Percentiles rank a stretch among this genome's conserved stretches.
phyloP scores from a whole-genome alignment of 2,329 filamentous ascomycete genomes.

The Spiromastix sp. region DNA sequence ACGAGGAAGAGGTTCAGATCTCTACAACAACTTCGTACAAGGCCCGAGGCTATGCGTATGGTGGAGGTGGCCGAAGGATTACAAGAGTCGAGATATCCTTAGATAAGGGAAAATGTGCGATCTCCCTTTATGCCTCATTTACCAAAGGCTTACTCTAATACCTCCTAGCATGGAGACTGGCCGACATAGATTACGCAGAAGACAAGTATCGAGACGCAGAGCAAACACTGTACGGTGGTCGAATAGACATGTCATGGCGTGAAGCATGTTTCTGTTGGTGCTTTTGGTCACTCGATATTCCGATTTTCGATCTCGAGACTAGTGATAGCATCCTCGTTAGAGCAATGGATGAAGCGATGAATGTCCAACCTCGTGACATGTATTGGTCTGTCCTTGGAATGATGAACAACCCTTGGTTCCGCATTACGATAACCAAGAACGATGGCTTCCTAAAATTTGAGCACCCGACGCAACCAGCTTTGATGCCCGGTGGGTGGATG shows the following conservation, averaged over 20 bases:
- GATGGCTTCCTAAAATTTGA: conserved; percentile 61
- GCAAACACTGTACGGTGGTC: conserved; percentile 61
- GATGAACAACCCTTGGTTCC: conserved; percentile 97
- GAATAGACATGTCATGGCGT: conserved; percentile 69
- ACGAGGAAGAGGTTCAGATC: conserved; percentile 57
- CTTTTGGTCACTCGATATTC: conserved; percentile 71
- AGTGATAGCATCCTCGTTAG: conserved; percentile 69
- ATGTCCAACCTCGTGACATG: conserved; percentile 81
- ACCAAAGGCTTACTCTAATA: no score
- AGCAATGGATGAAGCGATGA: conserved; percentile 84
- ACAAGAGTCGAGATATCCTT: conserved; percentile 75
- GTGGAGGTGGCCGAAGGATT: conserved; percentile 73
- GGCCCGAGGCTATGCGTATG: conserved; percentile 74
- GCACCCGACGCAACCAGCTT: conserved; percentile 73
- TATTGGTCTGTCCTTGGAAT: conserved; percentile 93
- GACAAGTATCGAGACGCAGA: conserved; percentile 64
- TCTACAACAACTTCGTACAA: conserved; percentile 46
- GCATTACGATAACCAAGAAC: conserved; percentile 65
- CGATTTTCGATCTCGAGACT: conserved; percentile 48
- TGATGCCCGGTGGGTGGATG: conserved; percentile 84
- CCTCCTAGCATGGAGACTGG: conserved; percentile 63
- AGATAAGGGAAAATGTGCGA: conserved; percentile 59
- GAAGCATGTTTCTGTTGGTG: conserved; percentile 86
- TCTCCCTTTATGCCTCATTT: neutral
- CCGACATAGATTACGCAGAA: conserved; percentile 71